These are phyloP conservation scores for Chaetothyriales sp. DNA, from an alignment of 2,329 filamentous ascomycete species.

Conservation along the genomic window DNA sequence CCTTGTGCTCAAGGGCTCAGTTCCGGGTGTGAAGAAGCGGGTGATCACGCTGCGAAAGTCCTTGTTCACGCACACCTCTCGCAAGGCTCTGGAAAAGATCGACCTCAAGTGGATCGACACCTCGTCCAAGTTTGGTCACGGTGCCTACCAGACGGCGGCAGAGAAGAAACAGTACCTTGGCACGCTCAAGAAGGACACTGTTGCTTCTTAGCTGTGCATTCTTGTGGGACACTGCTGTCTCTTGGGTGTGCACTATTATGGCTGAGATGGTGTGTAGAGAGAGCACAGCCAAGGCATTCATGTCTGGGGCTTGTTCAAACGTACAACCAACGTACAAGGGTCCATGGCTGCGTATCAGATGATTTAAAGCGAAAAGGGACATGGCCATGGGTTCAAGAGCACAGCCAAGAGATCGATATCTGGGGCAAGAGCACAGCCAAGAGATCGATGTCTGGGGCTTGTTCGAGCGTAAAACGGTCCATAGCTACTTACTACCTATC, in stretches of 20 bases:
- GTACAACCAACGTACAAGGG: too few species aligned
- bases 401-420: too few species aligned
- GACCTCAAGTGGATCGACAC: conserved; percentile 99
- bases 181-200: conserved; percentile 97
- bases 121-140: conserved; percentile 99
- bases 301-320: too few species aligned
- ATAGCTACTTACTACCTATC: neutral
- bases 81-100: conserved; percentile 96
- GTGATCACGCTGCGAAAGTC: conserved; percentile 98
- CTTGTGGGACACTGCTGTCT: too few species aligned
- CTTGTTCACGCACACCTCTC: conserved; percentile 92
- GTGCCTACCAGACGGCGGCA: conserved; percentile 94
- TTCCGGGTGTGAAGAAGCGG: conserved; percentile 98
- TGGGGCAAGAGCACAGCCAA: neutral
- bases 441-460: neutral
- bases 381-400: too few species aligned
- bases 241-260: too few species aligned
- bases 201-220: conserved; percentile 39
- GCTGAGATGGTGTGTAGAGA: neutral
- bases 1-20: conserved; percentile 91
- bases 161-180: conserved; percentile 98
- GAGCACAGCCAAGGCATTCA: neutral
- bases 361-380: too few species aligned
- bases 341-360: too few species aligned
- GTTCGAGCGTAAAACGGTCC: neutral